Evolutionary conservation across 2,329 filamentous ascomycete species (phyloP).

Genomic region (Aspergillus uvarum): DNA sequence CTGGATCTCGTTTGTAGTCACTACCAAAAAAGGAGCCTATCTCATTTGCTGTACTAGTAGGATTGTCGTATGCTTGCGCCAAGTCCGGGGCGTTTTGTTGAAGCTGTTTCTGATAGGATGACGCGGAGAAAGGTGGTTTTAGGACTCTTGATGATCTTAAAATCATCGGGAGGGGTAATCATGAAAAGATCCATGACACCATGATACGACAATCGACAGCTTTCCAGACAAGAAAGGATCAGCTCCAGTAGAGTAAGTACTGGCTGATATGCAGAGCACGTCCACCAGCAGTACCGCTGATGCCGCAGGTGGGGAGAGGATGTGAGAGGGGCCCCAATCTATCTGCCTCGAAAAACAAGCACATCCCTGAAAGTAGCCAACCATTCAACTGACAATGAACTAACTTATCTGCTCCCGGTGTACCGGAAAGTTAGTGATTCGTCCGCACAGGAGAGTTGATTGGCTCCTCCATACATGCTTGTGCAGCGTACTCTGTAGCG

Average conservation of each 20-base stretch:
- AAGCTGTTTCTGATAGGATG: neutral
- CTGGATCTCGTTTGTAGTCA: neutral
- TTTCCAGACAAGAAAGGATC: slow-evolving; percentile 6
- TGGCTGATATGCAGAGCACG: neutral
- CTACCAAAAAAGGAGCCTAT: neutral
- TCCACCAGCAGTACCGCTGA: neutral
- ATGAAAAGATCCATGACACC: neutral
- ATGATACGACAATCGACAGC: neutral
- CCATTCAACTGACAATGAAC: slow-evolving; percentile 11
- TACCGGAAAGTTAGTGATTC: slow-evolving; percentile 11
- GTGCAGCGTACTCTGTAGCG: neutral
- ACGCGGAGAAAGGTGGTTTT: neutral
- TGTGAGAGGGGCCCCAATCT: slow-evolving; percentile 8
- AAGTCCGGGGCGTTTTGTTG: neutral
- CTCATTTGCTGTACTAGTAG: too few relatives aligned
- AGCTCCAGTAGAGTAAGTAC: neutral
- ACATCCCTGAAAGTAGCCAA: neutral
- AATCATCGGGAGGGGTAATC: neutral
- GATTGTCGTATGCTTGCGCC: neutral
- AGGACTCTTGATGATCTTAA: neutral
- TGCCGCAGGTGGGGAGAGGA: slow-evolving; percentile 5
- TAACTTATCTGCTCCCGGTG: slow-evolving; percentile 8
- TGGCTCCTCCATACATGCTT: slow-evolving; percentile 11
- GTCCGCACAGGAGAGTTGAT: slow-evolving; percentile 14
- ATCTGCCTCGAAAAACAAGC: neutral